Conservation (phyloP, 2,329 filamentous ascomycete genomes). For the Leptosphaerulina australis region DNA sequence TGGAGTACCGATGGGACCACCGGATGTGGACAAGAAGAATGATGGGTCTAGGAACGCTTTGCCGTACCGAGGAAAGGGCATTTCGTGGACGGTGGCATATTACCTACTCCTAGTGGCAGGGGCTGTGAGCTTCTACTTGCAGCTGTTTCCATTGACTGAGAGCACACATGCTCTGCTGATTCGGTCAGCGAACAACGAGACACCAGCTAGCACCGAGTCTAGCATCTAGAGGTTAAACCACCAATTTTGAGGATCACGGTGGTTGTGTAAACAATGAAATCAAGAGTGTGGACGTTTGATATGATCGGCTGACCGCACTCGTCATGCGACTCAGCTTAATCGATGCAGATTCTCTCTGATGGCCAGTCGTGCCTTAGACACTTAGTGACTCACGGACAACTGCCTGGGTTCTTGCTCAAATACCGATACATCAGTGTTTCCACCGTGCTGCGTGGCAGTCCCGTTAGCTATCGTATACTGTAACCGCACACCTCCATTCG, state of each 20-base stretch:
- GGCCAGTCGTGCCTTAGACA: too few species aligned
- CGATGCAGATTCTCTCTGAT: too few species aligned
- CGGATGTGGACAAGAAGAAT: conserved; percentile 36
- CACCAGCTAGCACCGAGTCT: neutral
- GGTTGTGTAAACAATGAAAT: neutral
- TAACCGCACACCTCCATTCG: too few species aligned
- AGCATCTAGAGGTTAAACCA: neutral
- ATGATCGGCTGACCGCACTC: too few species aligned
- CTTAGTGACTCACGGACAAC: too few species aligned
- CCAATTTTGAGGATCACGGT: neutral
- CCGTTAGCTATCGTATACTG: too few species aligned
- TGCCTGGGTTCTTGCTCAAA: too few species aligned
- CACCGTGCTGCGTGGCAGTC: too few species aligned
- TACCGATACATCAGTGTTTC: too few species aligned
- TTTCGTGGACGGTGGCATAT: conserved; percentile 76
- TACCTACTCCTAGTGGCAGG: conserved; percentile 78
- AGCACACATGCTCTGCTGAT: conserved; percentile 59
- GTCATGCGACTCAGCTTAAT: too few species aligned
- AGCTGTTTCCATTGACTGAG: conserved; percentile 74
- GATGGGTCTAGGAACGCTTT: conserved; percentile 48
- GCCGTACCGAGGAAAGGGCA: conserved; percentile 35
- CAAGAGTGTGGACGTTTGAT: neutral
- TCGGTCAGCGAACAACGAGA: conserved; percentile 1
- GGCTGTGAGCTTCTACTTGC: conserved; percentile 71
- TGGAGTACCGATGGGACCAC: conserved; percentile 48